Evolutionary conservation across 2,329 filamentous ascomycete species (phyloP).

Genomic region (Beauveria pseudobassiana): DNA sequence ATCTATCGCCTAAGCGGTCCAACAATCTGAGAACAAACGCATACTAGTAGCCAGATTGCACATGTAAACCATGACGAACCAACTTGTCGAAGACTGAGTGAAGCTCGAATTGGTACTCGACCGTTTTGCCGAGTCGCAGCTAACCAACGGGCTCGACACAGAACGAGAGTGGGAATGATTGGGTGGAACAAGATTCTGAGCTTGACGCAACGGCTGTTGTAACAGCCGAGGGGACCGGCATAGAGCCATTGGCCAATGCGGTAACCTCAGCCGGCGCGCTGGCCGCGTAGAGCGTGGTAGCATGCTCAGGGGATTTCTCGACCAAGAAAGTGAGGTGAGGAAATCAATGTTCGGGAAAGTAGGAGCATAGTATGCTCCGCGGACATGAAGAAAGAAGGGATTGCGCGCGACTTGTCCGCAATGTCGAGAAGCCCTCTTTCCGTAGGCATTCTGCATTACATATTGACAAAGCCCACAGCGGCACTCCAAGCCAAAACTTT

Average conservation of each 20-base stretch:
- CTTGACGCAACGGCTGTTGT: too few species aligned
- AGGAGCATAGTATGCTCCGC: background rate
- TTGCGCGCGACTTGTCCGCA: constrained; percentile 10
- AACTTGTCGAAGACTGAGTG: background rate
- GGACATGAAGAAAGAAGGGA: background rate
- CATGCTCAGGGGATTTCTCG: background rate
- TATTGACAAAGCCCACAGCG: constrained; percentile 9
- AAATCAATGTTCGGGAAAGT: background rate
- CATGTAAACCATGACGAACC: background rate
- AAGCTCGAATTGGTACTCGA: background rate
- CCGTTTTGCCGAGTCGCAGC: background rate
- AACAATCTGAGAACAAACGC: background rate
- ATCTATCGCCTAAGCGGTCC: background rate
- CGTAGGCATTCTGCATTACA: constrained; percentile 10
- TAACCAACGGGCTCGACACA: background rate
- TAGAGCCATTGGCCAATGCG: background rate
- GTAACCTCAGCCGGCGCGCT: background rate
- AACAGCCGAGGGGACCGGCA: background rate
- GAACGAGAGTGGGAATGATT: background rate
- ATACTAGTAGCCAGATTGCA: background rate
- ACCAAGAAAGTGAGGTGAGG: background rate
- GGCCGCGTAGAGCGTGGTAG: background rate
- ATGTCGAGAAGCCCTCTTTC: constrained; percentile 11
- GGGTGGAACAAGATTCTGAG: background rate
- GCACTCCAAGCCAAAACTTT: constrained; percentile 10